These are phyloP conservation scores for Cystobasidium onofrii DNA, from an alignment of 768 basidiomycete species.

Conservation along the genomic window DNA sequence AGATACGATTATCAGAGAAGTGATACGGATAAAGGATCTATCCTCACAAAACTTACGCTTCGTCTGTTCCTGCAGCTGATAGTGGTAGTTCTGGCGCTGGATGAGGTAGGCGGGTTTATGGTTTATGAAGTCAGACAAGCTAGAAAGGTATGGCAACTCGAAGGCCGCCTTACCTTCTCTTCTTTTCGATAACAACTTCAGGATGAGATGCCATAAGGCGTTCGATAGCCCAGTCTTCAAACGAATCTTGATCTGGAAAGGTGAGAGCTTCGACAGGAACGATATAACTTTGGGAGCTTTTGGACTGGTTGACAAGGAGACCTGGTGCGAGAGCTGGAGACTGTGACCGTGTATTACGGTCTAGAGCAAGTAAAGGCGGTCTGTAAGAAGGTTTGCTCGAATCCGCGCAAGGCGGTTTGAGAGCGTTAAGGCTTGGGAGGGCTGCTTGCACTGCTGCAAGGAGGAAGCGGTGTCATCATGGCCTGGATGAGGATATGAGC, in stretches of 20 bases:
- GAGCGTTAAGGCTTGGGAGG: background rate
- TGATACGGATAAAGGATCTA: too few relatives aligned
- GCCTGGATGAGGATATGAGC: background rate
- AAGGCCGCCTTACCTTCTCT: background rate
- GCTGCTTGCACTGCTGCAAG: background rate
- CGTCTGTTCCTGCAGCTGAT: conserved; percentile 11
- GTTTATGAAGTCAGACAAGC: background rate
- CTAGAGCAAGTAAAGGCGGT: background rate
- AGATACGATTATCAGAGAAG: too few relatives aligned
- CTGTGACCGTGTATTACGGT: background rate
- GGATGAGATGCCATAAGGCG: background rate
- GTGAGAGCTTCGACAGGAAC: background rate
- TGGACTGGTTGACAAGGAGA: background rate
- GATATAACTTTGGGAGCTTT: background rate
- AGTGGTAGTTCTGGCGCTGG: background rate
- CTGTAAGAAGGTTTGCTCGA: background rate
- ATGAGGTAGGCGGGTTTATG: background rate
- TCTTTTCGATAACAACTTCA: background rate
- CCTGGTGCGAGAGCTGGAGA: too few relatives aligned
- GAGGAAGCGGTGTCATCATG: background rate
- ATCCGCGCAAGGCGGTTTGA: background rate
- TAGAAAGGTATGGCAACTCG: background rate
- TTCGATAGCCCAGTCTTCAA: background rate
- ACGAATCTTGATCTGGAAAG: background rate
- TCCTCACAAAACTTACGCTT: background rate